phyloP scores from a whole-genome alignment of 176 grass and related monocot genomes.

The Musa itinerans region DNA sequence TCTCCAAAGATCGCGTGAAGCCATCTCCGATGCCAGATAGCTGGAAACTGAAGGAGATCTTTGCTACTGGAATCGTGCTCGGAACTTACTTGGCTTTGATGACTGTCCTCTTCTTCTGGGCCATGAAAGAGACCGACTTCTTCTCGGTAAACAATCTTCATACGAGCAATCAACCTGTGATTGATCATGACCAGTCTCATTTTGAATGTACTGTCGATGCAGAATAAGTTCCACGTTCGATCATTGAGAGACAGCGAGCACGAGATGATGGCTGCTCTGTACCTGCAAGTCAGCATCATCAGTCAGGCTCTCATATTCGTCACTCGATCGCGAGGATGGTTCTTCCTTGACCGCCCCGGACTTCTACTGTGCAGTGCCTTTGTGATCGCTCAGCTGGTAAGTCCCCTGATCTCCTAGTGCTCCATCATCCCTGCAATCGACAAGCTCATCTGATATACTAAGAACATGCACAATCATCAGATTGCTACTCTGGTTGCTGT shows the following conservation, averaged over 20 bases:
- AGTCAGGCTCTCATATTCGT: slow-evolving; percentile 28
- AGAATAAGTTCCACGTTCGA: slow-evolving; percentile 78
- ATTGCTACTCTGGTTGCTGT: slow-evolving; percentile 70
- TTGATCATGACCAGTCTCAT: no score
- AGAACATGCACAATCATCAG: slow-evolving; percentile 10
- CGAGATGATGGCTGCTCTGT: slow-evolving; percentile 78
- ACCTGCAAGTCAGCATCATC: slow-evolving; percentile 14
- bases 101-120: slow-evolving; percentile 16
- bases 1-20: slow-evolving; percentile 1
- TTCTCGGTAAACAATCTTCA: neutral
- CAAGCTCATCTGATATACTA: neutral
- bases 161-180: neutral
- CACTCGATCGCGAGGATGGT: slow-evolving; percentile 87
- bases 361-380: slow-evolving; percentile 61
- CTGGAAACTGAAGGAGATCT: slow-evolving; percentile 10
- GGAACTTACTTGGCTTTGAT: slow-evolving; percentile 6
- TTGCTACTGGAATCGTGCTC: neutral
- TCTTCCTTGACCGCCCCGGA: slow-evolving; percentile 68
- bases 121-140: slow-evolving; percentile 7
- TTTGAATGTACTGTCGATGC: neutral
- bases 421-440: neutral
- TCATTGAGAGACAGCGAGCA: slow-evolving; percentile 44
- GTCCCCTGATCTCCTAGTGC: neutral
- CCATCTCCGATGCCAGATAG: slow-evolving; percentile 4
- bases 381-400: slow-evolving; percentile 71